These are phyloP conservation scores for Bipolaris gigantea DNA, from an alignment of 2,329 filamentous ascomycete genomes.

Conservation along the genomic window DNA sequence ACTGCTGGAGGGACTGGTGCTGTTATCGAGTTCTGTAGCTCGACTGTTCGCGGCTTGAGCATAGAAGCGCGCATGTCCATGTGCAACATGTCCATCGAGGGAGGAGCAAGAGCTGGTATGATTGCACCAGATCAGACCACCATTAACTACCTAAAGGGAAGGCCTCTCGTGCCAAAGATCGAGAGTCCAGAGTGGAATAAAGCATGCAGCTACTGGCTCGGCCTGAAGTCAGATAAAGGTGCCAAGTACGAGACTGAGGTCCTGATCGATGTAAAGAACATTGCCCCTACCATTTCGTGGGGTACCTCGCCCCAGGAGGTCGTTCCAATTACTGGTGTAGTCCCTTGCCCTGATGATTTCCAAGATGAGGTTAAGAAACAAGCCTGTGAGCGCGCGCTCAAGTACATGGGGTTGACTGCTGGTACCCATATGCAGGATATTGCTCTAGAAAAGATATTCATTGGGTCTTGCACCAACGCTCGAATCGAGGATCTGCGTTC, in stretches of 20 bases:
- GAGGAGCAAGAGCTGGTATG: constrained; percentile 92
- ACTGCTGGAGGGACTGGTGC: constrained; percentile 92
- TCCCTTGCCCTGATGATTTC: constrained; percentile 89
- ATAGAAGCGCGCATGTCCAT: constrained; percentile 99
- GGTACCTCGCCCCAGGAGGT: constrained; percentile 96
- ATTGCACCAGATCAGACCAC: constrained; percentile 92
- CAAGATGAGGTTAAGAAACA: constrained; percentile 76
- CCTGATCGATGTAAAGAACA: constrained; percentile 88
- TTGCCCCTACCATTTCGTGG: constrained; percentile 92
- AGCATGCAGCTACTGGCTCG: constrained; percentile 85
- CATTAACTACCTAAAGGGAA: constrained; percentile 91
- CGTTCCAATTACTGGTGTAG: constrained; percentile 86
- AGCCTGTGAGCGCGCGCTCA: constrained; percentile 76
- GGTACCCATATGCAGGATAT: constrained; percentile 94
- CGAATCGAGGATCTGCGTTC: constrained; percentile 93
- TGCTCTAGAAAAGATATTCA: constrained; percentile 91
- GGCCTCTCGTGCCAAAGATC: constrained; percentile 81
- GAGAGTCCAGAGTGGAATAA: constrained; percentile 88
- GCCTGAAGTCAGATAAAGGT: constrained; percentile 79
- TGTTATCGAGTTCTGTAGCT: constrained; percentile 97
- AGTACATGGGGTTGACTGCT: constrained; percentile 93
- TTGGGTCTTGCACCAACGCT: constrained; percentile 96
- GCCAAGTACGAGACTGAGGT: constrained; percentile 90
- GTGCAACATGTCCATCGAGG: constrained; percentile 99
- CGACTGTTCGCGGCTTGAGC: constrained; percentile 82